Base-by-base conservation (phyloP, 768 basidiomycete species). In the Candolleomyces eurysporus region DNA sequence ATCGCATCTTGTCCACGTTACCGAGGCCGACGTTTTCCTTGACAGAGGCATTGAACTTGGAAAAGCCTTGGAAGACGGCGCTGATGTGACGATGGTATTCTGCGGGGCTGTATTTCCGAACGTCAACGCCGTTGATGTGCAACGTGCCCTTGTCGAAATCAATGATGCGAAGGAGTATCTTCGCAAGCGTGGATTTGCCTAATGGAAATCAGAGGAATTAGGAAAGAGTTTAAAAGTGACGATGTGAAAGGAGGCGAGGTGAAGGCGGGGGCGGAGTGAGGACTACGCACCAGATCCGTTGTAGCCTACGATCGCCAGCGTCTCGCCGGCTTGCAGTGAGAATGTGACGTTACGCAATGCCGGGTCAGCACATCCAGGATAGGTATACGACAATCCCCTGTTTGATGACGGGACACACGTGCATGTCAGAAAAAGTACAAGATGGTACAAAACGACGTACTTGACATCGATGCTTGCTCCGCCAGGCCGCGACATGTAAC, bases 101-200 rank as follows among this genome's bases (percentile, higher is more conserved):
- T 8, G 72, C 72, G 19, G 92, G 89, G 59, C 82, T 76, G 69
- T 86, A 84, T 36, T 78, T 78, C 46, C 89, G 83, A 57, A 91
- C 79, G 71, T 91, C 88, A 48, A 82, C 73, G 61, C 79, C 88
- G 68, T 95, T 94, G 69, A 94, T 78, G 56, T 80, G 73, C 55
- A 94, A 74, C 32, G 83, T 74, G 14, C 93, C 93, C 58, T 78
- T 71, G 69, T 90, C 85, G 71, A 89, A 92, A 69, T 91, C 91
- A 59, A 87, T 70, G 62, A 95, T 86, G 48, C 93, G 88, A 17
- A 94, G 79, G 30, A 96, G 76, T 51, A 92, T 80, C 67, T 91
- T 91, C 2, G 91, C 90, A 49, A 95, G 84, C 1, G 93, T 96
- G 8, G 92, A 91, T 78, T 96, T 96, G 30, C 91, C 91, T 92